Evolutionary conservation across 2,329 filamentous ascomycete genomes (phyloP).

Genomic region (Fonsecaea multimorphosa): DNA sequence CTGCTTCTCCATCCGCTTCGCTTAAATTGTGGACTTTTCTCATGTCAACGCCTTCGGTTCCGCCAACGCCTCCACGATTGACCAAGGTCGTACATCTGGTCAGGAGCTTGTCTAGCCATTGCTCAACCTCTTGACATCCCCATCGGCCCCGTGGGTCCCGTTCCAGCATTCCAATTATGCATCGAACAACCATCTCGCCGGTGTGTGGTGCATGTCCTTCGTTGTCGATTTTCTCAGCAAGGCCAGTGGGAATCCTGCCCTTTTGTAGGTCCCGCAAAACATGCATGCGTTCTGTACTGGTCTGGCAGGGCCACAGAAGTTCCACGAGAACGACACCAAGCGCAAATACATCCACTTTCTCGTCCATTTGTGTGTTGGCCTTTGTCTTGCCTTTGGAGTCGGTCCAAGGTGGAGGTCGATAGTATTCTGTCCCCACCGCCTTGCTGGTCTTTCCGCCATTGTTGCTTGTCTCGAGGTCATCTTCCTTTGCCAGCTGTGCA

Average conservation of each 20-base stretch:
- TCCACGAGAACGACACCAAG: constrained; percentile 59
- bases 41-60: neutral
- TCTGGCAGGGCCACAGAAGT: constrained; percentile 62
- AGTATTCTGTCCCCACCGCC: constrained; percentile 67
- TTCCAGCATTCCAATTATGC: constrained; percentile 52
- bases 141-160: constrained; percentile 46
- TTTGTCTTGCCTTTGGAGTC: constrained; percentile 23
- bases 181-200: constrained; percentile 45
- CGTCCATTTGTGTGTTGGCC: constrained; percentile 45
- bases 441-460: constrained; percentile 42
- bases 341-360: constrained; percentile 56
- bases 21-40: neutral
- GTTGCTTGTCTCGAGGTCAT: neutral
- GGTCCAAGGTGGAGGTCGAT: constrained; percentile 57
- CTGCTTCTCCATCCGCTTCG: neutral
- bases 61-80: neutral
- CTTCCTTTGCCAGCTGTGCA: constrained; percentile 52
- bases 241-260: constrained; percentile 46
- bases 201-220: constrained; percentile 43
- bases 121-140: constrained; percentile 47
- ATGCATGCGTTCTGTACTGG: constrained; percentile 55
- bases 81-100: constrained; percentile 6
- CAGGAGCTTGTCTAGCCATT: constrained; percentile 41
- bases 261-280: constrained; percentile 49
- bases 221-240: constrained; percentile 47